Evolutionary conservation across 306 rosid species (phyloP).

Genomic region (Fagus sylvatica): DNA sequence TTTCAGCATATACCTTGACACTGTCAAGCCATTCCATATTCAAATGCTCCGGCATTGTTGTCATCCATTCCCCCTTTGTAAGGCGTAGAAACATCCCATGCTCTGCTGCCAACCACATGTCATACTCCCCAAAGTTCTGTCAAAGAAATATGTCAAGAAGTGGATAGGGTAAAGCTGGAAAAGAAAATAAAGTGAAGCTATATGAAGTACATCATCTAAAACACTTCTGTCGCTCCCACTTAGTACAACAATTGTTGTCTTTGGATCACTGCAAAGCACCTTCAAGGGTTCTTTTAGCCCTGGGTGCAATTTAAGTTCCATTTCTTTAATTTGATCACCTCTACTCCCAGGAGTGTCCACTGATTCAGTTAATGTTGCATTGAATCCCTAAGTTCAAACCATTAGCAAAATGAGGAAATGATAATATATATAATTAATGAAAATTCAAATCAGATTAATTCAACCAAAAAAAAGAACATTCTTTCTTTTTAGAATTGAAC

Average conservation of each 20-base stretch:
- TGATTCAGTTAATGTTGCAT: slow-evolving; percentile 86
- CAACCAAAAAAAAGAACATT: background rate
- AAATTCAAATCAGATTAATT: background rate
- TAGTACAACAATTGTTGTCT: slow-evolving; percentile 82
- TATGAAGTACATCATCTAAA: slow-evolving; percentile 67
- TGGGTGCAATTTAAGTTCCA: slow-evolving; percentile 87
- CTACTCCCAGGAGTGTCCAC: slow-evolving; percentile 69
- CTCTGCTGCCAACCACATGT: slow-evolving; percentile 98
- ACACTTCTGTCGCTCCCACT: slow-evolving; percentile 78
- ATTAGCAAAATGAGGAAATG: slow-evolving; percentile 27
- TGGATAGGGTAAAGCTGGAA: slow-evolving; percentile 11
- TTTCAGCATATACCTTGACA: slow-evolving; percentile 58
- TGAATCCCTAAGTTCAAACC: slow-evolving; percentile 71
- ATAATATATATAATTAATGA: background rate
- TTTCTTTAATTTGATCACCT: slow-evolving; percentile 88
- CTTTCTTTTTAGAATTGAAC: background rate
- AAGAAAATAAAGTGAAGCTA: slow-evolving; percentile 19
- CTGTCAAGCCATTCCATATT: slow-evolving; percentile 97
- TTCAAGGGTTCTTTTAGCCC: slow-evolving; percentile 62
- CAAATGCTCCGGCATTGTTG: slow-evolving; percentile 95
- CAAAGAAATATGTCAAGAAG: slow-evolving; percentile 31
- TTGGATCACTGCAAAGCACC: slow-evolving; percentile 66
- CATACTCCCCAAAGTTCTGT: slow-evolving; percentile 79
- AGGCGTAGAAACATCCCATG: slow-evolving; percentile 87
- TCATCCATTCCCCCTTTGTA: slow-evolving; percentile 90